Evolutionary conservation across 169 alveolate species (phyloP), one percentile per base, ranked within the genome.

Genomic region (Eimeria zaria): DNA sequence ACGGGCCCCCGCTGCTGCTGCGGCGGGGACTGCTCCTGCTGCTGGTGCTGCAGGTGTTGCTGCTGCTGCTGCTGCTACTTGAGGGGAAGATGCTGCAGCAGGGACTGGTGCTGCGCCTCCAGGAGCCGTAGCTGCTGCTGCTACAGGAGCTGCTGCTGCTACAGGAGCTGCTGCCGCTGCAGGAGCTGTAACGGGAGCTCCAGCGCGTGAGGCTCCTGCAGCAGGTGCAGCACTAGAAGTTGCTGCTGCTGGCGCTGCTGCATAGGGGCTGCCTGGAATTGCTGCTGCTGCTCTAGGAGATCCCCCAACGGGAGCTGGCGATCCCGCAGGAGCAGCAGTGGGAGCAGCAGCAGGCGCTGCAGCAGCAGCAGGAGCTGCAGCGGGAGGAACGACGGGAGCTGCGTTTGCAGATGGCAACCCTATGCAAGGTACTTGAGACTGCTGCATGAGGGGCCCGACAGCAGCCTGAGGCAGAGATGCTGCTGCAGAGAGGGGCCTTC

Each of bases 401-500:
- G 92, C 62, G 30, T 64, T 69, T 0, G 92, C n/a, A 27, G 92
- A 39, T 1, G 74, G 44, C 33, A 60, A 62, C 14, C 44, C 62
- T 18, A 39, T 69, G 39, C 74, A 53, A 33, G 74, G 80, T 39
- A 39, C 12, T 60, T 58, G 74, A 39, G 78, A 6, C 62, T 39
- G 80, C 92, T 36, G 69, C 60, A 60, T 20, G 30, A 36, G 80
- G 27, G 78, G 55, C 27, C 80, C 74, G 0, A 46, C 53, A 8
- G 92, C 39, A 8, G 92, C 71, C 60, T 53, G 78, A 8, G 78
- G 78, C 27, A 46, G 80, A 39, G 46, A 30, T 1, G 44, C 92
- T 6, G 39, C 78, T 7, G 39, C 80, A n/a, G 92, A 60, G 53
- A 84, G 67, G 39, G 92, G 92, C 80, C 92, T 84, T 53, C 92